Evolutionary conservation across 2,329 filamentous ascomycete species (phyloP).

Genomic region (Sarocladium brachiariae): DNA sequence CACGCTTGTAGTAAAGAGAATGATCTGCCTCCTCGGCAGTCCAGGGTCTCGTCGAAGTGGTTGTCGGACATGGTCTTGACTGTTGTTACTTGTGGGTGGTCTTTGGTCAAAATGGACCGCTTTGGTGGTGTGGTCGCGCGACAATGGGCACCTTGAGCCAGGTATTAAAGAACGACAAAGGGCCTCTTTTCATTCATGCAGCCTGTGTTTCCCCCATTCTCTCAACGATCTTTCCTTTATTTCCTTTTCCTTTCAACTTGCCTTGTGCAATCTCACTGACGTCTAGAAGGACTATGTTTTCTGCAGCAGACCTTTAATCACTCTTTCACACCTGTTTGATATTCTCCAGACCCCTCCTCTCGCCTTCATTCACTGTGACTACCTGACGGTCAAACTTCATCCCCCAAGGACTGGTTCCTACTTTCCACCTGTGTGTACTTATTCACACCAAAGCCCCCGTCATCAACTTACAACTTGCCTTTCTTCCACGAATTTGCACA

Average conservation of each 20-base stretch:
- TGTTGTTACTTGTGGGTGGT: neutral
- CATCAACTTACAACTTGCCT: neutral
- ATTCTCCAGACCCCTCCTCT: neutral
- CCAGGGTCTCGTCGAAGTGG: neutral
- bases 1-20: neutral
- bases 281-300: neutral
- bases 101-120: neutral
- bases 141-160: neutral
- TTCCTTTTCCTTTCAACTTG: constrained; percentile 15
- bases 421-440: neutral
- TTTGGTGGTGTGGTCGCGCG: neutral
- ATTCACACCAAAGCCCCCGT: neutral
- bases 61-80: neutral
- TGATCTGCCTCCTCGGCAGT: neutral
- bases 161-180: constrained; percentile 12
- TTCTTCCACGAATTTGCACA: constrained; percentile 16
- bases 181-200: constrained; percentile 5
- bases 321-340: constrained; percentile 10
- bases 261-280: constrained; percentile 6
- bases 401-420: constrained; percentile 11
- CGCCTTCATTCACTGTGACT: constrained; percentile 6
- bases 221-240: constrained; percentile 5
- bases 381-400: neutral
- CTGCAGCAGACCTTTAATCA: constrained; percentile 5
- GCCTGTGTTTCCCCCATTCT: neutral